Evolutionary conservation across 2,329 filamentous ascomycete genomes (phyloP), one percentile per base, ranked within the genome.

Genomic region (Torrubiella hemipterigena): DNA sequence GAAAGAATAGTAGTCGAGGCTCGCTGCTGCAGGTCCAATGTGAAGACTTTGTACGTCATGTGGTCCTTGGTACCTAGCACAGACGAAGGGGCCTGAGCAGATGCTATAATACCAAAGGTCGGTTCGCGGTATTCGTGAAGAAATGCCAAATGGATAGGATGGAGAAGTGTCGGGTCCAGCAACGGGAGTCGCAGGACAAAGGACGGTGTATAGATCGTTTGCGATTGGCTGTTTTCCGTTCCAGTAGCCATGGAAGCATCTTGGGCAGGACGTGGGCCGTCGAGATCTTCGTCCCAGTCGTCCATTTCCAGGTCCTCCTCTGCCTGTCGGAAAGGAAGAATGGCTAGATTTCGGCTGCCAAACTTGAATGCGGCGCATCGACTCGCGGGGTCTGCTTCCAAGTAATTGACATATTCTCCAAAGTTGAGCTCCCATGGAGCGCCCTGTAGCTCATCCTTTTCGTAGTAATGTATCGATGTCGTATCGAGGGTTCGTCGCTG

Each of bases 71-170:
- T 73, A 46, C 86, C 81, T 32, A 96, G 63, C 4, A 83, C 78
- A 33, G 69, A 67, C n/a, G 86, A 87, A 11, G 79, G 74, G 21
- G 77, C 67, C 40, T 74, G 63, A 31, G 76, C 77, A 2, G 87
- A 83, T 28, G 85, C 91, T 25, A 98, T 66, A 38, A 98, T 87
- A 34, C 89, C 91, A 59, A 98, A 94, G 0, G 91, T 98, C 10
- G 91, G 89, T 56, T 96, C 91, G 54, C 91, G 79, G 56, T 98
- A 98, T 61, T 96, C 89, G 67, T 96, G 75, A 42, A 98, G 64
- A 55, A 98, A 98, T 33, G 83, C 79, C 48, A 98, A 73, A 51
- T 94, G 84, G 48, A 95, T 77, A 29, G 89, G 86, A 56, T 94
- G 82, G 37, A 89, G 75, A 44, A 98, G 69, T 40, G 73, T 76